Base-by-base conservation (phyloP, 306 rosid genomes). In the Fagus crenata region DNA sequence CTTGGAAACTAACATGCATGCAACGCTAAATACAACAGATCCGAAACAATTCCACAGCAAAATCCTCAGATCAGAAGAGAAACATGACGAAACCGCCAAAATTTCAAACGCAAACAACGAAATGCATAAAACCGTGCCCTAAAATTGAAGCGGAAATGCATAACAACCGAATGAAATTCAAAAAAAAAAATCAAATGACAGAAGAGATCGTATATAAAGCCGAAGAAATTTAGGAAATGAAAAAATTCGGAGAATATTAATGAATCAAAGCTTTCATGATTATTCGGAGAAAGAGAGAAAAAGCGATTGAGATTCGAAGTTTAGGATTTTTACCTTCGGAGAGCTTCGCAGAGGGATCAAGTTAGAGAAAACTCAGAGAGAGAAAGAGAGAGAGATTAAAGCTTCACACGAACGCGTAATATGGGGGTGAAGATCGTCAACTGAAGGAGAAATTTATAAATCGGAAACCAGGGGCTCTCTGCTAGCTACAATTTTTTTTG, bases 401-500 rank as follows among this genome's bases (percentile, higher is more conserved):
- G 90, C 89, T 86, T 81, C n/a, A 77, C 46, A 78, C 15, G 65
- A 81, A 84, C 87, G 89, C 88, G 81, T 33, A 73, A 77, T 75
- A 55, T 56, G 80, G 74, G 43, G 53, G 18, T 0, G 12, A 64
- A 77, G 46, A 58, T 31, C 18, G 75, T 58, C 75, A 77, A 81
- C 64, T 32, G 67, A 69, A 69, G 63, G 68, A 65, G 74, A 63
- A 51, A 7, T 72, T 72, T 88, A 86, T 82, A 80, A 17, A 69
- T 11, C 49, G 41, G 78, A 64, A 42, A 31, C 70, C 46, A 67
- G 22, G 74, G 79, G 67, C 72, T 75, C 77, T 71, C 15, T 72
- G 55, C 40, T 51, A 68, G 2, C 11, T 14, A 42, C 28, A n/a
- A 18, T 36, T 22, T 53, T 22, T 5, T 8, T 43, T 43, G 5